Base-by-base conservation (phyloP, 2,329 filamentous ascomycete species). In the Pseudopithomyces chartarum region DNA sequence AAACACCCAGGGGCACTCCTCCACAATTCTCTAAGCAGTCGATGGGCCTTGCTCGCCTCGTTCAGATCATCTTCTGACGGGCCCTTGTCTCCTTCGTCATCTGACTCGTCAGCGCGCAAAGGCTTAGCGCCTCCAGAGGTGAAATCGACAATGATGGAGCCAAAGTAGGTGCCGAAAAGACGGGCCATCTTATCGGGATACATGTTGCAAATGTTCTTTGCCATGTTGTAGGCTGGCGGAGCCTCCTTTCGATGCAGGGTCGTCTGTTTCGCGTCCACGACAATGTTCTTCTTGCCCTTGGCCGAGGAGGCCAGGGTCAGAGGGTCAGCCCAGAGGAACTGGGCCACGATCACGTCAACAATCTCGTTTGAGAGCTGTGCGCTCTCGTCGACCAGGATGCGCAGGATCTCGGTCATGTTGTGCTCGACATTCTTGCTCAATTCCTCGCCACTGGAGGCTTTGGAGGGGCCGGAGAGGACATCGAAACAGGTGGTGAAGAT, bases 81-180 rank as follows among this genome's bases (percentile, higher is more conserved):
- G 0, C 88, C 90, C 29, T 80, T 76, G 13, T 81, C 77, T 10
- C 65, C 71, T n/a, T 79, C 76, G 29, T 79, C 79, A 7, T 78
- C 80, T 8, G 70, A 73, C 22, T 80, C 79, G 34, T 78, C 77
- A 8, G 63, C 66, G 34, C 76, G 12, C 66, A 64, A 43, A 67
- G 68, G 10, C 52, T 80, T 84, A 81, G 10, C 80, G 79, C 42
- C 39, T 2, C 58, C 19, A 80, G 82, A 12, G 81, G 85, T 36
- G 88, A 92, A 90, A 70, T 97, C 92, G 59, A 98, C 87, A 56
- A 99, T 96, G 50, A 98, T 92, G 55, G 96, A 92, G 76, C 92
- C 96, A 74, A 99, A 99, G 75, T 98, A 99, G 70, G 96, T 92
- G 64, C 92, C 94, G 54, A 98, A 89, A 64, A 96, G 92, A 59